Evolutionary conservation across 176 grass and related monocot species (phyloP).

Genomic region (Poa pratensis): DNA sequence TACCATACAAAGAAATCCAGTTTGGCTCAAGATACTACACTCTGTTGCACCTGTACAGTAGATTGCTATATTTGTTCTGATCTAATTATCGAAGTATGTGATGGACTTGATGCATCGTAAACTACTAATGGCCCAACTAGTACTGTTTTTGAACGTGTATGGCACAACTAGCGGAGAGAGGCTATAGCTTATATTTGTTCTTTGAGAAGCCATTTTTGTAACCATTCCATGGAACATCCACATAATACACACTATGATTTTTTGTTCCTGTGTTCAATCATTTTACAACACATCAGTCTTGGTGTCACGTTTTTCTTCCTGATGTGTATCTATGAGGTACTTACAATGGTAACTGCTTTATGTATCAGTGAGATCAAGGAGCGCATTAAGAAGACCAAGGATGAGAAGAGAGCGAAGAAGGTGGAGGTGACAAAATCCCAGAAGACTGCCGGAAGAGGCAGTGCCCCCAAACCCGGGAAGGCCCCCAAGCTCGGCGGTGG

Average conservation of each 20-base stretch:
- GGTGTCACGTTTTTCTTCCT: neutral
- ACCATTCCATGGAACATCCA: too few relatives aligned
- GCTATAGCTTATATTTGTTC: too few relatives aligned
- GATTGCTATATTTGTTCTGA: neutral
- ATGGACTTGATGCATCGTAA: too few relatives aligned
- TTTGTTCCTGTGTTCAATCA: neutral
- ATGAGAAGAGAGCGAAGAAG: conserved; percentile 63
- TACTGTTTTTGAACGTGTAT: too few relatives aligned
- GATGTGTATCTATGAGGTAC: neutral
- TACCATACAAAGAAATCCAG: neutral
- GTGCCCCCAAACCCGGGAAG: conserved; percentile 44
- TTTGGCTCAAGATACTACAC: neutral
- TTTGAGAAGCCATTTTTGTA: neutral
- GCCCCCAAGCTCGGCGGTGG: conserved; percentile 61
- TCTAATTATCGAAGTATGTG: neutral
- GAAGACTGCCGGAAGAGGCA: conserved; percentile 34
- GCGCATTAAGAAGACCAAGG: conserved; percentile 63
- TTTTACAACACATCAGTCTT: neutral
- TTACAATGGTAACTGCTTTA: neutral
- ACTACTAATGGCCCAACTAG: too few relatives aligned
- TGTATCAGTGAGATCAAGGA: conserved; percentile 60
- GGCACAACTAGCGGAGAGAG: too few relatives aligned
- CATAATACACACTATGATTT: neutral
- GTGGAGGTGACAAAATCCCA: conserved; percentile 44
- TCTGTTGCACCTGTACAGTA: neutral